These are phyloP conservation scores for Clarireedia monteithiana DNA, from an alignment of 2,329 filamentous ascomycete species.

Conservation along the genomic window DNA sequence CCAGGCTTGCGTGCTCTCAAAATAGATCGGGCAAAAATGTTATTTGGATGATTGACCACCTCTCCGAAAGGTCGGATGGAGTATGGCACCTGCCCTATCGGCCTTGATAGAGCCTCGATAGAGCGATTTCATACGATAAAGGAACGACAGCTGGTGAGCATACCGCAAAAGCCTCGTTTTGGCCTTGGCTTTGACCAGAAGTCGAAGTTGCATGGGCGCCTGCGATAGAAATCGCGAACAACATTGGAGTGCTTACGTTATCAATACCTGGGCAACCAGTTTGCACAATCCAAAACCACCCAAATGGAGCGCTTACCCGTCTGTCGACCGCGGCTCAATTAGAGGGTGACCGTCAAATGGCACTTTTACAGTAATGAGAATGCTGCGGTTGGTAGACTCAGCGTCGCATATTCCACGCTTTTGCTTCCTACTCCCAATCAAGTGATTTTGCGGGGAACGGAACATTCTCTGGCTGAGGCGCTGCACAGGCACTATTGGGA, in stretches of 20 bases:
- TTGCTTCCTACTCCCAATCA: not conserved
- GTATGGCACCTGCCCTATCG: not conserved
- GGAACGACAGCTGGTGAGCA: not conserved
- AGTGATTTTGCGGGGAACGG: not conserved
- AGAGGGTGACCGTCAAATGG: not conserved
- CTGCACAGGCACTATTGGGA: too few relatives aligned
- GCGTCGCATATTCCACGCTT: not conserved
- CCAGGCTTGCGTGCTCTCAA: not conserved
- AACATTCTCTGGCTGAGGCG: too few relatives aligned
- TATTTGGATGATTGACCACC: not conserved
- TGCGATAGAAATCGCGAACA: not conserved
- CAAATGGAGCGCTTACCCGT: slow-evolving; percentile 1
- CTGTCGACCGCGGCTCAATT: not conserved
- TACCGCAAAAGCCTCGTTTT: not conserved
- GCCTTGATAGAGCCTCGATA: not conserved
- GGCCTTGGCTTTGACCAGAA: not conserved
- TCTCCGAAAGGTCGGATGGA: not conserved
- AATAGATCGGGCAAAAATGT: not conserved
- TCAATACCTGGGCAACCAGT: not conserved
- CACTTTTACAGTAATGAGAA: not conserved
- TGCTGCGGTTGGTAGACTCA: not conserved
- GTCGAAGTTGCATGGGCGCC: not conserved
- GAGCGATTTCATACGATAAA: not conserved
- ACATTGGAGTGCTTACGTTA: slow-evolving; percentile 1
- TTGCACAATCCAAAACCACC: not conserved